Percentiles rank a stretch among this genome's conserved stretches.
phyloP scores from a whole-genome alignment of 2,329 filamentous ascomycete genomes.

The Sporothrix brunneoviolacea region DNA sequence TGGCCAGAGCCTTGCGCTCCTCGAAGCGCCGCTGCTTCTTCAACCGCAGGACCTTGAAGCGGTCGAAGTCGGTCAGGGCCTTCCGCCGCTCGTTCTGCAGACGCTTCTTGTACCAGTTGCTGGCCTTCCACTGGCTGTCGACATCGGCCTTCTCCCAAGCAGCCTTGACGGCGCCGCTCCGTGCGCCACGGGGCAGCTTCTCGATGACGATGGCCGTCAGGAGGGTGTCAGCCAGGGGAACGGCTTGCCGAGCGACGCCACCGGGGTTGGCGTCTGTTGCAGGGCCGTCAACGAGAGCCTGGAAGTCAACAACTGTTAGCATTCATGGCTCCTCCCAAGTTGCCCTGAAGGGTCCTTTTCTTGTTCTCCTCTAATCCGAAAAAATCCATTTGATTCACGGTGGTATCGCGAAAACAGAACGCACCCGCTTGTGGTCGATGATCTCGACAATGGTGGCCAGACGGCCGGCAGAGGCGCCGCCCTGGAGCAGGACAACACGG shows the following conservation, averaged over 20 bases:
- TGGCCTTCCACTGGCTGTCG: slow-evolving; percentile 87
- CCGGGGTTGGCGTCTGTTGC: slow-evolving; percentile 70
- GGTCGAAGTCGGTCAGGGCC: slow-evolving; percentile 94
- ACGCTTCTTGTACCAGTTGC: slow-evolving; percentile 91
- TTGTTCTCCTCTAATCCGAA: no score
- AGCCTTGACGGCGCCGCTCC: slow-evolving; percentile 76
- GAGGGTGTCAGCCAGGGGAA: slow-evolving; percentile 74
- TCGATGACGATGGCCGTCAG: slow-evolving; percentile 85
- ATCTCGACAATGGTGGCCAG: slow-evolving; percentile 97
- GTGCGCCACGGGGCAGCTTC: slow-evolving; percentile 77
- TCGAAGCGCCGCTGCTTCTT: slow-evolving; percentile 99
- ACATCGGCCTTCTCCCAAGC: slow-evolving; percentile 88
- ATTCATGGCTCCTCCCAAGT: not conserved
- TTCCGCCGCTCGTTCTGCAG: slow-evolving; percentile 79
- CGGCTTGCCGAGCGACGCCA: slow-evolving; percentile 73
- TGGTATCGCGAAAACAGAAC: slow-evolving; percentile 35
- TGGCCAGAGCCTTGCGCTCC: slow-evolving; percentile 92
- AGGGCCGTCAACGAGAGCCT: slow-evolving; percentile 96
- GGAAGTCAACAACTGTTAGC: slow-evolving; percentile 19
- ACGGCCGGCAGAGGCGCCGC: slow-evolving; percentile 73
- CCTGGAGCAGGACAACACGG: slow-evolving; percentile 88
- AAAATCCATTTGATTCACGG: not conserved
- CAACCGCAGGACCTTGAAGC: slow-evolving; percentile 99
- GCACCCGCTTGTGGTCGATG: slow-evolving; percentile 99
- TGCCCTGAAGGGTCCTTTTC: no score